Evolutionary conservation across 75 land plant genomes (phyloP).

Genomic region (Selaginella tamariscina): DNA sequence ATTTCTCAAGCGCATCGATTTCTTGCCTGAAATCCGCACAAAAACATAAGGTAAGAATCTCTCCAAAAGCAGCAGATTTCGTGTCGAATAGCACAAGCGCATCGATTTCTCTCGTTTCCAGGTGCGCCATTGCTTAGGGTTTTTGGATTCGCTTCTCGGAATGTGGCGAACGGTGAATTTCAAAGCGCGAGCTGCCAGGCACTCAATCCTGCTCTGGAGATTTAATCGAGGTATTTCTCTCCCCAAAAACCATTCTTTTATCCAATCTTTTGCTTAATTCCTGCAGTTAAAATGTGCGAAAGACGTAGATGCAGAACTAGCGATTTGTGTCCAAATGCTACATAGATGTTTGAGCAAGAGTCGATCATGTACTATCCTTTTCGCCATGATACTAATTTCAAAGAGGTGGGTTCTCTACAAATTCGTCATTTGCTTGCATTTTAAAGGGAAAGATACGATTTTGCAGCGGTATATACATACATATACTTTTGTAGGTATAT

Average conservation of each 20-base stretch:
- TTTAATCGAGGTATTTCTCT: neutral
- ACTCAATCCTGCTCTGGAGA: neutral
- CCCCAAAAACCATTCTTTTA: neutral
- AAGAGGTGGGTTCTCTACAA: no score
- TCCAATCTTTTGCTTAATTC: neutral
- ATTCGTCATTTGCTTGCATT: no score
- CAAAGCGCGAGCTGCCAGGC: neutral
- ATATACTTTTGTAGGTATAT: neutral
- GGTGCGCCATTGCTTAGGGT: neutral
- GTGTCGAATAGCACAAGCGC: no score
- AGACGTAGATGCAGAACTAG: neutral
- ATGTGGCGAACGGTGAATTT: neutral
- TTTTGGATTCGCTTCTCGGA: neutral
- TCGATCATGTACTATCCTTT: slow-evolving; percentile 35
- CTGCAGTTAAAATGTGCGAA: neutral
- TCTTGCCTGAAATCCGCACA: no score
- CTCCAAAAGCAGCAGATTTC: no score
- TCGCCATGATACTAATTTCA: slow-evolving; percentile 33
- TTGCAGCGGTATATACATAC: neutral
- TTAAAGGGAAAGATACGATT: neutral
- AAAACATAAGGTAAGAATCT: no score
- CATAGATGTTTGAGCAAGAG: neutral
- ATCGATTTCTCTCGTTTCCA: no score
- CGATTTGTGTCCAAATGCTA: neutral
- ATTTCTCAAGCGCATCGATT: no score